Conservation (phyloP, 331 rosid genomes). For the Saraca asoca region DNA sequence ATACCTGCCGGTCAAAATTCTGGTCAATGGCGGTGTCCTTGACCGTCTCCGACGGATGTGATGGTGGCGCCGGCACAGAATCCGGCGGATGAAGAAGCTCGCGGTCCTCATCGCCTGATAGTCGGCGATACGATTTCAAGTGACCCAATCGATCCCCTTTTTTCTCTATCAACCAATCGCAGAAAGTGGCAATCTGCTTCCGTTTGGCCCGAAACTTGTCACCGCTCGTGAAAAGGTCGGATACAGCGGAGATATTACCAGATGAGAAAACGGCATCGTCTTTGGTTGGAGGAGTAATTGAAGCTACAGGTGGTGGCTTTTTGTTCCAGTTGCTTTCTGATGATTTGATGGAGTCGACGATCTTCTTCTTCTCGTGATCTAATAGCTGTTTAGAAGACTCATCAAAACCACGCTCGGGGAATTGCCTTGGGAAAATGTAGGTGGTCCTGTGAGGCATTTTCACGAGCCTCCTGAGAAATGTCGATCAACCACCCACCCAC, state of each 20-base stretch:
- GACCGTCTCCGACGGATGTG: constrained; percentile 34
- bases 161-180: constrained; percentile 62
- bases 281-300: constrained; percentile 17
- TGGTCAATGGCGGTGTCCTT: constrained; percentile 57
- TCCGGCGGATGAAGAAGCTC: constrained; percentile 49
- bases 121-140: constrained; percentile 39
- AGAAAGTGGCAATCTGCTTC: constrained; percentile 52
- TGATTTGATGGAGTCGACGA: constrained; percentile 35
- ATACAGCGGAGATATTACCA: constrained; percentile 50
- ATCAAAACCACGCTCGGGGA: constrained; percentile 66
- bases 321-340: constrained; percentile 43
- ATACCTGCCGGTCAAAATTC: constrained; percentile 70
- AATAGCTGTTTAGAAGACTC: constrained; percentile 55
- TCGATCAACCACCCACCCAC: constrained; percentile 41
- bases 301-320: constrained; percentile 20
- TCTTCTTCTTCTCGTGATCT: constrained; percentile 53
- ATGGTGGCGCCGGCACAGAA: constrained; percentile 17
- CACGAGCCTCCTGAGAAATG: constrained; percentile 38
- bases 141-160: constrained; percentile 45
- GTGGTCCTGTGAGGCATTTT: constrained; percentile 95
- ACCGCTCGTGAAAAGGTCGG: constrained; percentile 56
- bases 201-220: constrained; percentile 42
- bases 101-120: constrained; percentile 47
- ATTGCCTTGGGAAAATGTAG: constrained; percentile 93
- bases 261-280: constrained; percentile 42